Evolutionary conservation across 2,329 filamentous ascomycete species (phyloP), one percentile per base, ranked within the genome.

Genomic region (Hortaea werneckii): DNA sequence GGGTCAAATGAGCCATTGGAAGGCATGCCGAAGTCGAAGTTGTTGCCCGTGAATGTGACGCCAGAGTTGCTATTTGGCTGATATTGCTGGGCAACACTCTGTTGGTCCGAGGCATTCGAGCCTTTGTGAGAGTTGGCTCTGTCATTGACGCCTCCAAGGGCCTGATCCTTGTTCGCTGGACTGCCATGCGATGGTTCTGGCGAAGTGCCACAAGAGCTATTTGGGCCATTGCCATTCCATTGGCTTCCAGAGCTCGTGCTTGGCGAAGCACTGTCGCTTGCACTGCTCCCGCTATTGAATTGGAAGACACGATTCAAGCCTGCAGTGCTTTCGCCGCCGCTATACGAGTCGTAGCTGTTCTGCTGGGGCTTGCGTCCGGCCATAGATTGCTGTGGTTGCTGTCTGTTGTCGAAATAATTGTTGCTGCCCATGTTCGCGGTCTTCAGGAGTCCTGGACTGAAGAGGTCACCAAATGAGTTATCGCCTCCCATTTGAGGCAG

Each of bases 1-100:
- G 92, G 90, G 51, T 96, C 89, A 58, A 96, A 95, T 57, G 83
- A 82, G 35, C 81, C 77, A 42, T 92, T 72, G 6, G 58, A 54
- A 10, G 57, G 56, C 7, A 55, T 48, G 37, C 42, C 57, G 50
- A 50, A 59, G 37, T 59, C 55, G n/a, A 47, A 45, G 39, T 55
- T 56, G 41, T 47, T 47, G 37, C 29, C 29, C 9, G 35, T 40
- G 8, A 32, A 12, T 20, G 20, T 20, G 30, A 49, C 35, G 2
- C 41, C 44, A 26, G 41, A 42, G 40, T 52, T 54, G 12, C 44
- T 34, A 29, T 53, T 51, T 30, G 29, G 46, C 11, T 43, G 44
- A 7, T 44, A 40, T 12, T 41, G 27, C 30, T 53, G 48, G 29
- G 43, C 26, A 11, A 51, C 41, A 26, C 20, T 41, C n/a, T 35